Percentiles rank a stretch among this genome's conserved stretches.
Evolutionary conservation across 1,139 yeast species (phyloP).

Genomic region (Meyerozyma elateridarum): DNA sequence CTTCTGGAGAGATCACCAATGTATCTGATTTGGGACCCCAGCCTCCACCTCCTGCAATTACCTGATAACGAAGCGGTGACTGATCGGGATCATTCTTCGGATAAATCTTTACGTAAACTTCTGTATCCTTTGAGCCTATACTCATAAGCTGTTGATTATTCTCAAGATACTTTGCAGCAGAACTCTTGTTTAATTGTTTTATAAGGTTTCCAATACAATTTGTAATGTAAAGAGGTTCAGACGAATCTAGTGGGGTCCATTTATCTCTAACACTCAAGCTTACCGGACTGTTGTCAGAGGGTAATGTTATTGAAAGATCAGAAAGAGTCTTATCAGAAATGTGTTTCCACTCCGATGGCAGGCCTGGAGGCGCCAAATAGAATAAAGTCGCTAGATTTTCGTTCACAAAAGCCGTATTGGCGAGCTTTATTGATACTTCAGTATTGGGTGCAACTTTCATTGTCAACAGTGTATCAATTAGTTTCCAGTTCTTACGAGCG

Average conservation of each 20-base stretch:
- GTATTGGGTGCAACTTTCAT: slow-evolving; percentile 17
- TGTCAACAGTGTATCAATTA: slow-evolving; percentile 22
- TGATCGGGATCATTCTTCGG: slow-evolving; percentile 13
- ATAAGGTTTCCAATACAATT: slow-evolving; percentile 47
- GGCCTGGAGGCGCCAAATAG: slow-evolving; percentile 23
- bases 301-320: background rate
- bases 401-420: slow-evolving; percentile 40
- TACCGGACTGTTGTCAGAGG: slow-evolving; percentile 2
- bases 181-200: slow-evolving; percentile 40
- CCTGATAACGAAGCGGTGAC: slow-evolving; percentile 31
- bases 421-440: slow-evolving; percentile 24
- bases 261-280: slow-evolving; percentile 17
- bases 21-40: slow-evolving; percentile 63
- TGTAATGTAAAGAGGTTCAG: slow-evolving; percentile 30
- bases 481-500: slow-evolving; percentile 38
- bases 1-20: slow-evolving; percentile 55
- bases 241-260: slow-evolving; percentile 29
- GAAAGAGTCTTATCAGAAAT: background rate
- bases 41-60: slow-evolving; percentile 62
- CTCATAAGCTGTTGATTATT: slow-evolving; percentile 35
- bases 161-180: slow-evolving; percentile 52
- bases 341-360: background rate
- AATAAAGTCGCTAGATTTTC: slow-evolving; percentile 35
- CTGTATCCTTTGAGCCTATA: slow-evolving; percentile 41
- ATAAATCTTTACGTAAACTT: slow-evolving; percentile 40